phyloP scores from a whole-genome alignment of 306 rosid species.

The Medicago ruthenica region DNA sequence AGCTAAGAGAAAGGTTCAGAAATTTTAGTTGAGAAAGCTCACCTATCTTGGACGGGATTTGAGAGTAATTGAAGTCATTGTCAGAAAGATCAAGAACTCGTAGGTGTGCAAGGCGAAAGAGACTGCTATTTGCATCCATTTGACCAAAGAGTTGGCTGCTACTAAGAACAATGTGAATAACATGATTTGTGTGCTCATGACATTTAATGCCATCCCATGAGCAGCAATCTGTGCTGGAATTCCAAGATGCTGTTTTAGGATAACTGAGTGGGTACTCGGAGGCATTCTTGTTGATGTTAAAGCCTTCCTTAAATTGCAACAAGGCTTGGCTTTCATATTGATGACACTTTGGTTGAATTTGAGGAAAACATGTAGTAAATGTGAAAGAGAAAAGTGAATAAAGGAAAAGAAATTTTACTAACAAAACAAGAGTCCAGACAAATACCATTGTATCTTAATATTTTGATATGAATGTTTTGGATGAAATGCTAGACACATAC shows the following conservation, averaged over 20 bases:
- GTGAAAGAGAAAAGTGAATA: not conserved
- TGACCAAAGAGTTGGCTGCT: conserved; percentile 39
- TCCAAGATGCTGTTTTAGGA: conserved; percentile 43
- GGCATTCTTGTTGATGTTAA: conserved; percentile 12
- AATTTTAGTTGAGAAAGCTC: conserved; percentile 22
- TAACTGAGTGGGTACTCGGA: conserved; percentile 14
- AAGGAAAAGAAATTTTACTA: not conserved
- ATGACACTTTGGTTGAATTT: not conserved
- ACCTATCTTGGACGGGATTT: conserved; percentile 42
- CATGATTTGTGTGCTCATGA: conserved; percentile 31
- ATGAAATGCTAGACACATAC: not conserved
- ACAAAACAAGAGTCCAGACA: not conserved
- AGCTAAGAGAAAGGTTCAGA: conserved; percentile 19
- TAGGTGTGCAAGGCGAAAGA: conserved; percentile 21
- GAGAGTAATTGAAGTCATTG: conserved; percentile 46
- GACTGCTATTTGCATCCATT: conserved; percentile 23
- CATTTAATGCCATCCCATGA: conserved; percentile 45
- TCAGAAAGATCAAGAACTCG: conserved; percentile 38
- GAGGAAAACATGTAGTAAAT: not conserved
- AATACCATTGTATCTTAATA: conserved; percentile 14
- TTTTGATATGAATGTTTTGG: not conserved
- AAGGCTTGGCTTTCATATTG: conserved; percentile 34
- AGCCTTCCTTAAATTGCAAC: conserved; percentile 37
- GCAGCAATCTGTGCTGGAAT: conserved; percentile 36
- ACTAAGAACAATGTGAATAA: conserved; percentile 33